Base-by-base conservation (phyloP, 768 basidiomycete species). In the Tulasnella sp. region DNA sequence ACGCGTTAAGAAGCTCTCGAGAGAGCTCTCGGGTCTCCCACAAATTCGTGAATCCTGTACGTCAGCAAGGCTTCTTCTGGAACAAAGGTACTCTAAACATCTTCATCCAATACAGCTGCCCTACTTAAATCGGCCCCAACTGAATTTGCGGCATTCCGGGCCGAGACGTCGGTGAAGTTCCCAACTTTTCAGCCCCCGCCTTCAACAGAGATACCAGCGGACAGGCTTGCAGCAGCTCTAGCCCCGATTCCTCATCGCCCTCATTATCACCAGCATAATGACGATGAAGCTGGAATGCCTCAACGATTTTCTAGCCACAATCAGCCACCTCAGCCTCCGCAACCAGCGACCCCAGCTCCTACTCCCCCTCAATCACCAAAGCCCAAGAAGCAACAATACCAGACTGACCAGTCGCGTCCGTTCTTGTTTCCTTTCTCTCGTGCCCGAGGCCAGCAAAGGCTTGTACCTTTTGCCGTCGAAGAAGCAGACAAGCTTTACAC, bases 331-430 rank as follows among this genome's bases (percentile, higher is more conserved):
- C 73, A 78, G 37, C 75, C 79, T 37, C 79, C 83, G 22, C 78
- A 82, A 34, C 91, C 94, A 1, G 88, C 90, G 15, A 99, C 96
- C 3, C 96, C 96, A 7, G 94, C 95, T 34, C 95, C 96, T 1
- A 90, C 94, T 0, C 93, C 93, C 0, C 86, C 88, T 8, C 88
- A 89, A 40, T 31, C 80, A 80, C 93, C 90, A 1, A 98, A 97
- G 81, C 94, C 93, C 12, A 99, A 99, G 85, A 98, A 99, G 82
- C 97, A 97, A 81, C 94, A 97, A 82, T 99, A 94, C 82, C 97
- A 99, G 81, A 99, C 97, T 0, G 97, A 99, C 83, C 97, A 96
- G 82, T 90, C 85, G 67, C 87, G 93, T 15, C 97, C 97, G 1
- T 99, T 99, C 82, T 84, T 99, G 77, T 96, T 99, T 82, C 97